Base-by-base conservation (phyloP, 768 basidiomycete species). In the Pleurotus citrinopileatus region DNA sequence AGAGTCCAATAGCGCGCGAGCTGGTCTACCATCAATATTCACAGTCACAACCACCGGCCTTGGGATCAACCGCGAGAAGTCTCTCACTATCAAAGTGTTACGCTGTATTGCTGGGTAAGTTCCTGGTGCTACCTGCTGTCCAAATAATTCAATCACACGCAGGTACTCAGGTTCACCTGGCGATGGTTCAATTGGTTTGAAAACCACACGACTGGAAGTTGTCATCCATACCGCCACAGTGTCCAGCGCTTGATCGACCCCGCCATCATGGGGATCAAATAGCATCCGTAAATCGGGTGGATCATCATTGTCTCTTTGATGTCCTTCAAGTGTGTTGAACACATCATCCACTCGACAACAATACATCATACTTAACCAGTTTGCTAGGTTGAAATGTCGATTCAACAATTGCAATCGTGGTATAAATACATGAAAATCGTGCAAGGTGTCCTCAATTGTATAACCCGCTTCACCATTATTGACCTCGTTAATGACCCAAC, bases 1-100 rank as follows among this genome's bases (percentile, higher is more conserved):
- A 1, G 67, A 63, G 50, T 75, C 72, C n/a, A 76, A 36, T 8
- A 74, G 52, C 0, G 73, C 71, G 1, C 66, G 55, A 0, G 59
- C 66, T 0, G 67, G 65, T 10, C 68, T 47, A 0, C 63, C 70
- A 54, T 71, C 70, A 15, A 76, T 54, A 1, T 61, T 52, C 1
- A 63, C 64, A 0, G 62, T 62, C 1, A 74, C 56, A 0, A 71
- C 61, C 1, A 73, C 28, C 0, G 71, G 71, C 38, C 62, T 62
- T 1, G 72, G 69, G 1, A 68, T 57, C 1, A 53, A 29, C 2
- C 60, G 42, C 6, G 55, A n/a, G 25, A 51, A 43, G 29, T 59
- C 61, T 47, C 57, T 51, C 6, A 50, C 38, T 15, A 23, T 29
- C 6, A 54, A 44, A 2, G 60, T 20, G 36, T 56, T 61, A 4